phyloP scores from a whole-genome alignment of 495 filamentous ascomycete species.

The Diplogelasinospora grovesii region DNA sequence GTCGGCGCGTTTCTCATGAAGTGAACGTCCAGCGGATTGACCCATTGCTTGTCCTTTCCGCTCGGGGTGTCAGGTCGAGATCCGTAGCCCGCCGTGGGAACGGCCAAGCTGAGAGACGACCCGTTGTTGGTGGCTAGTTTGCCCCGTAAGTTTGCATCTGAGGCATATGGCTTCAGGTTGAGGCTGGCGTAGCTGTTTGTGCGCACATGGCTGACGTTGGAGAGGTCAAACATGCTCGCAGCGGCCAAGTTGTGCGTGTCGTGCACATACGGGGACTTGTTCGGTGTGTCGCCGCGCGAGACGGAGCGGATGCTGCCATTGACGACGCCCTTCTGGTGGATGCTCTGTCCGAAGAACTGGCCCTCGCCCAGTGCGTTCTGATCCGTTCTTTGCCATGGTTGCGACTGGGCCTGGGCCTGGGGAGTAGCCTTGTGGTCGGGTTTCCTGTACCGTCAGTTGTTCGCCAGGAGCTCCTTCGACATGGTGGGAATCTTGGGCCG shows the following conservation, averaged over 20 bases:
- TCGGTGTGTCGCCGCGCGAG: slow-evolving; percentile 12
- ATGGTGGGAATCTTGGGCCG: neutral
- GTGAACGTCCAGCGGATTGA: slow-evolving; percentile 37
- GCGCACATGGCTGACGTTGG: slow-evolving; percentile 8
- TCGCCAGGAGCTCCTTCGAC: neutral
- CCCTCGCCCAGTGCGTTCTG: slow-evolving; percentile 25
- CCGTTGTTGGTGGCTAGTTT: slow-evolving; percentile 21
- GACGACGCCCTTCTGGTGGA: slow-evolving; percentile 11
- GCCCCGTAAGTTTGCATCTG: slow-evolving; percentile 31
- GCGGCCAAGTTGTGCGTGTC: slow-evolving; percentile 28
- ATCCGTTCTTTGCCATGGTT: slow-evolving; percentile 23
- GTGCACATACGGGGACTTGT: slow-evolving; percentile 21
- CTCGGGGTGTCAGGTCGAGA: slow-evolving; percentile 28
- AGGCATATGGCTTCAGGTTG: slow-evolving; percentile 26
- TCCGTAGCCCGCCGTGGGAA: slow-evolving; percentile 10
- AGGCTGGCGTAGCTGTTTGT: slow-evolving; percentile 18
- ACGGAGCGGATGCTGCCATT: slow-evolving; percentile 27
- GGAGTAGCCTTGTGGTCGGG: slow-evolving; percentile 16
- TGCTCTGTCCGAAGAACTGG: slow-evolving; percentile 21
- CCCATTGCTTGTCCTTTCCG: slow-evolving; percentile 26
- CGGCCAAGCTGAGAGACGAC: slow-evolving; percentile 17
- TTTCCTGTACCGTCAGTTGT: slow-evolving; percentile 28
- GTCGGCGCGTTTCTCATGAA: slow-evolving; percentile 18
- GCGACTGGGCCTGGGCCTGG: slow-evolving; percentile 11
- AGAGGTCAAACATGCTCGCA: slow-evolving; percentile 33